A percentile compares a stretch with the other conserved stretches of the same genome.
These are phyloP conservation scores for Xylariales sp. DNA, from an alignment of 2,329 filamentous ascomycete genomes.

Conservation along the genomic window DNA sequence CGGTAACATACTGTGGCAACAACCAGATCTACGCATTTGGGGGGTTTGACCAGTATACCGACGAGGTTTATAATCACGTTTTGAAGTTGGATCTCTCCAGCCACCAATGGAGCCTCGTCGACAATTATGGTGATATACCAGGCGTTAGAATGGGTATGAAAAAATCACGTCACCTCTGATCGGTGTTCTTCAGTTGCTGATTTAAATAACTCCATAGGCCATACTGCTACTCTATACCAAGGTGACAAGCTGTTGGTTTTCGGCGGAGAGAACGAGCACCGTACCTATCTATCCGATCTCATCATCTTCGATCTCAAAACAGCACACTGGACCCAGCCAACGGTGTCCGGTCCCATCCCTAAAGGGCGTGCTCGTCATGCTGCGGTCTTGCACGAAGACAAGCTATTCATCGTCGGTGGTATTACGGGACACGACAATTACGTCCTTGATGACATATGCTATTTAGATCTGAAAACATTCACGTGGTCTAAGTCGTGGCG, in stretches of 20 bases:
- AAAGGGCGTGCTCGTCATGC: constrained; percentile 91
- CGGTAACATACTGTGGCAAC: constrained; percentile 96
- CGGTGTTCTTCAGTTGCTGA: too few relatives aligned
- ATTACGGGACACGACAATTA: constrained; percentile 89
- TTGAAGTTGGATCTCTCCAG: constrained; percentile 81
- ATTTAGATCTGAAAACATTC: constrained; percentile 93
- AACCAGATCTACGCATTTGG: constrained; percentile 98
- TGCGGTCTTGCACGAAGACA: constrained; percentile 92
- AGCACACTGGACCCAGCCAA: constrained; percentile 91
- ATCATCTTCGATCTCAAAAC: constrained; percentile 95
- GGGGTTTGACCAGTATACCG: constrained; percentile 97
- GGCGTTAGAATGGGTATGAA: constrained; percentile 88
- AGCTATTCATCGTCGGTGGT: constrained; percentile 92
- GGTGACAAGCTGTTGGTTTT: constrained; percentile 96
- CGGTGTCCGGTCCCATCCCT: constrained; percentile 78
- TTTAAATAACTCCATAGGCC: too few relatives aligned
- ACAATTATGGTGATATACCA: constrained; percentile 98
- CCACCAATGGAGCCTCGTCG: constrained; percentile 90
- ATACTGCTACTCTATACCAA: constrained; percentile 91
- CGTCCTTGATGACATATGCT: constrained; percentile 94
- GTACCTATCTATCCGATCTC: constrained; percentile 90
- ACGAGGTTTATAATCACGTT: constrained; percentile 98
- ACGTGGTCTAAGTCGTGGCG: constrained; percentile 96
- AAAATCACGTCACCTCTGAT: too few relatives aligned
- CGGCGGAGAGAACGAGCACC: constrained; percentile 95